A percentile compares a stretch with the other conserved stretches of the same genome.
These are phyloP conservation scores for Paralagenidium karlingii DNA, from an alignment of 352 stramenopile genomes.

Conservation along the genomic window DNA sequence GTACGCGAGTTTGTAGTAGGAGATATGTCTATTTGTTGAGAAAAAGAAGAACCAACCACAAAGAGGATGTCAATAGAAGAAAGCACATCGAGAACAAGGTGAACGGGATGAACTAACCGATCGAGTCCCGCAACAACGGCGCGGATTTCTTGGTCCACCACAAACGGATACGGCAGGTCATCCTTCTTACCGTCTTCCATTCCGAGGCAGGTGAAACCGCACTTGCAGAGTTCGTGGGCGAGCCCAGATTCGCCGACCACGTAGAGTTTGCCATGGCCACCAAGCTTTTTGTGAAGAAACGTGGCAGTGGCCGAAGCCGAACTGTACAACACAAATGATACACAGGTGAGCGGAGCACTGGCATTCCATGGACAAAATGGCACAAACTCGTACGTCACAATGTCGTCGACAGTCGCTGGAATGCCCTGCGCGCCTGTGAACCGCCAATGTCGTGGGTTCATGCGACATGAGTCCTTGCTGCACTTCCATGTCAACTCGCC, in stretches of 20 bases:
- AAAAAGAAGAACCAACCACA: neutral
- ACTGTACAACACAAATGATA: slow-evolving; percentile 10
- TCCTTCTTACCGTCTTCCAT: slow-evolving; percentile 55
- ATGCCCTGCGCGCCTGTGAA: slow-evolving; percentile 62
- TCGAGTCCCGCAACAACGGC: slow-evolving; percentile 76
- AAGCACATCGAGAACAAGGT: too few relatives aligned
- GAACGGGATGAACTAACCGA: slow-evolving; percentile 6
- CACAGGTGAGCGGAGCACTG: neutral
- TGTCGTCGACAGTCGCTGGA: slow-evolving; percentile 41
- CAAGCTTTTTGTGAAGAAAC: slow-evolving; percentile 61
- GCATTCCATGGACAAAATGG: neutral
- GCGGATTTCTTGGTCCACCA: slow-evolving; percentile 50
- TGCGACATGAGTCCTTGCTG: neutral
- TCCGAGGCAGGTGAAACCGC: slow-evolving; percentile 57
- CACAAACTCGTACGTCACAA: slow-evolving; percentile 44
- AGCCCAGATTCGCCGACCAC: slow-evolving; percentile 68
- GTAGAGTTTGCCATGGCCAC: slow-evolving; percentile 72
- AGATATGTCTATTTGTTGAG: slow-evolving; percentile 28
- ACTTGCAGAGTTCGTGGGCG: slow-evolving; percentile 40
- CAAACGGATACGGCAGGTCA: slow-evolving; percentile 49
- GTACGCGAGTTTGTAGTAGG: slow-evolving; percentile 82
- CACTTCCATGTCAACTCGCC: neutral
- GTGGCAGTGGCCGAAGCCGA: slow-evolving; percentile 70
- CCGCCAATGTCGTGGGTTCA: neutral
- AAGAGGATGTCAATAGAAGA: neutral